phyloP scores from a whole-genome alignment of 164 flowering plant genomes.

The Aristolochia contorta region DNA sequence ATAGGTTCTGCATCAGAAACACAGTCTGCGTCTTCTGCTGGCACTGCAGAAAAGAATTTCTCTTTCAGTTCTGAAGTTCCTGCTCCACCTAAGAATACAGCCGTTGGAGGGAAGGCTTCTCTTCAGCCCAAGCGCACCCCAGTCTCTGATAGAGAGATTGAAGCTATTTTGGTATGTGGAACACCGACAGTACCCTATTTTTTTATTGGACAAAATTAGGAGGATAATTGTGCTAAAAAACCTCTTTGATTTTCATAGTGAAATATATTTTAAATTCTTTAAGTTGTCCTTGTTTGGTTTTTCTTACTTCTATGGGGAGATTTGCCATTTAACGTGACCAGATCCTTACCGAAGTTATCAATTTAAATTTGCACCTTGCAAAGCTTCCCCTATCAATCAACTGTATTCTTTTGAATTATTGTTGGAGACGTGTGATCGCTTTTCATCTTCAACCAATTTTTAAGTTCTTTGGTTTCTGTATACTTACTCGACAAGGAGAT shows the following conservation, averaged over 20 bases:
- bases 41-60: conserved; percentile 19
- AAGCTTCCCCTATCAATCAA: no score
- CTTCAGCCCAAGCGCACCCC: conserved; percentile 79
- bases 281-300: no score
- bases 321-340: no score
- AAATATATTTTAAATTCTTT: no score
- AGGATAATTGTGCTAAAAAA: background rate
- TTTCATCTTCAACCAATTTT: no score
- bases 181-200: background rate
- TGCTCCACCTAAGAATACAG: conserved; percentile 19
- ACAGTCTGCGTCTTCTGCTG: conserved; percentile 10
- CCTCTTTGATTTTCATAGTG: background rate
- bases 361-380: no score
- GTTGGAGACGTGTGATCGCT: no score
- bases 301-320: no score
- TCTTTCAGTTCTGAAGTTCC: conserved; percentile 29
- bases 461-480: no score
- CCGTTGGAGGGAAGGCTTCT: conserved; percentile 77
- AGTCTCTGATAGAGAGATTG: conserved; percentile 64
- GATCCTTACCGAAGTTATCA: no score
- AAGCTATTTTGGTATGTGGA: conserved; percentile 64
- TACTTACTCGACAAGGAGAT: no score
- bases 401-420: no score
- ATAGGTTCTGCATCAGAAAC: conserved; percentile 15
- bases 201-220: background rate